Evolutionary conservation across 2,329 filamentous ascomycete species (phyloP), one percentile per base, ranked within the genome.

Genomic region (Alternaria angustiovoidea): DNA sequence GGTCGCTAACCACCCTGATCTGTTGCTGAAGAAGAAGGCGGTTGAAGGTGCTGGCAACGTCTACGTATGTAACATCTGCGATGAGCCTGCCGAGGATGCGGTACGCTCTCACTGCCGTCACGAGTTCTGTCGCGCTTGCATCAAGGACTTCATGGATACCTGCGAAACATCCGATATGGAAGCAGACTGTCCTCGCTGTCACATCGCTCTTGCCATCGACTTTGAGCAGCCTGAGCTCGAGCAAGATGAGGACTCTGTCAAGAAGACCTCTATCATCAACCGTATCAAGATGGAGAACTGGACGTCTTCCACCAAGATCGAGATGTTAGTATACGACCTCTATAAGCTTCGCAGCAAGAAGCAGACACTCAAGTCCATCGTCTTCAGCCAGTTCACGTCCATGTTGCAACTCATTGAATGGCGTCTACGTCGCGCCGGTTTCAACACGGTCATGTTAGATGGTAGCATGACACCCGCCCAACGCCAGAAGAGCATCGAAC

Each of bases 281-380:
- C 91, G 95, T 56, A 98, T 99, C 81, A 93, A 94, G 80, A 97
- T 98, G 94, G 92, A 96, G 77, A 92, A 98, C 72, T 99, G 95
- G 95, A 97, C 93, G 0, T 97, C 93, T 0, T 97, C 93, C 1
- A 97, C 94, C 63, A 99, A 99, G 82, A 99, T 99, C 67, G 95
- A 99, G 81, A 89, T 96, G 77, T 87, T 99, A 6, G 91, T 98
- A 9, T 96, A 97, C 74, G 93, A 98, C 74, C 86, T 99, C 2
- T 95, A 96, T 83, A 91, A 92, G 78, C 86, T 98, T 39, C 89
- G 95, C 59, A 96, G 91, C 59, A 92, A 96, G 81, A 97, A 96
- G 77, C 89, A 93, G 64, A 96, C 93, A 0, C 90, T 95, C 78
- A 99, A 99, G 81, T 96, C 92, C 4, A 98, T 98, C 74, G 95